These are phyloP conservation scores for Pyrenophora seminiperda DNA, from an alignment of 2,329 filamentous ascomycete genomes.

Conservation along the genomic window DNA sequence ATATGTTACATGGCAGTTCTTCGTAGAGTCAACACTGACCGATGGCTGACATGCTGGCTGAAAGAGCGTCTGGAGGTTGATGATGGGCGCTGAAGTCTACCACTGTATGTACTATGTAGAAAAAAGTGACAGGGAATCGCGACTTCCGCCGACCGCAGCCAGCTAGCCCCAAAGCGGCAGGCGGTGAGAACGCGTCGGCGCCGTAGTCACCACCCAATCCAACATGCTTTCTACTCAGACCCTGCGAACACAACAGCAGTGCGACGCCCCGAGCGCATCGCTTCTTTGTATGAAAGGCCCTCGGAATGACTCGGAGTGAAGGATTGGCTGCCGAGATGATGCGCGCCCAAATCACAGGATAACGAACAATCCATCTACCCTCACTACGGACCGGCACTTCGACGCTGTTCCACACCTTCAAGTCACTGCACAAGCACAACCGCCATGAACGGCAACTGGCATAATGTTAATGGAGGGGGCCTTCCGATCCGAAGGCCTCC, in stretches of 20 bases:
- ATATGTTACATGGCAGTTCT: neutral
- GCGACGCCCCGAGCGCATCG: slow-evolving; percentile 9
- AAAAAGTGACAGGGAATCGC: slow-evolving; percentile 30
- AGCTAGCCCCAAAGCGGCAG: slow-evolving; percentile 25
- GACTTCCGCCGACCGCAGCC: slow-evolving; percentile 18
- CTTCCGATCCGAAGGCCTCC: slow-evolving; percentile 48
- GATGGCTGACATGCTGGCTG: slow-evolving; percentile 75
- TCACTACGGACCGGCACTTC: slow-evolving; percentile 3
- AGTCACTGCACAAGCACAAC: slow-evolving; percentile 14
- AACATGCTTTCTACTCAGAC: slow-evolving; percentile 5
- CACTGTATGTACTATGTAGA: slow-evolving; percentile 9
- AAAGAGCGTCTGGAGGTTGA: slow-evolving; percentile 1
- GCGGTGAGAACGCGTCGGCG: slow-evolving; percentile 36
- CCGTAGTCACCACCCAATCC: slow-evolving; percentile 7
- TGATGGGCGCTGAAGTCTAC: slow-evolving; percentile 6
- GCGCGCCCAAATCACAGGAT: slow-evolving; percentile 19
- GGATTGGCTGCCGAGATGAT: slow-evolving; percentile 18
- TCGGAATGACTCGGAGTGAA: neutral
- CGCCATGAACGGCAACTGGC: slow-evolving; percentile 41
- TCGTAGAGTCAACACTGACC: slow-evolving; percentile 60
- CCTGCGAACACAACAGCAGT: neutral
- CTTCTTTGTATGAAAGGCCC: slow-evolving; percentile 5
- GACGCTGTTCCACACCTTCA: slow-evolving; percentile 1
- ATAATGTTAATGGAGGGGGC: slow-evolving; percentile 40
- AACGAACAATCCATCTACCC: slow-evolving; percentile 9